phyloP scores from a whole-genome alignment of 768 basidiomycete species.

The Boletus coccyginus region DNA sequence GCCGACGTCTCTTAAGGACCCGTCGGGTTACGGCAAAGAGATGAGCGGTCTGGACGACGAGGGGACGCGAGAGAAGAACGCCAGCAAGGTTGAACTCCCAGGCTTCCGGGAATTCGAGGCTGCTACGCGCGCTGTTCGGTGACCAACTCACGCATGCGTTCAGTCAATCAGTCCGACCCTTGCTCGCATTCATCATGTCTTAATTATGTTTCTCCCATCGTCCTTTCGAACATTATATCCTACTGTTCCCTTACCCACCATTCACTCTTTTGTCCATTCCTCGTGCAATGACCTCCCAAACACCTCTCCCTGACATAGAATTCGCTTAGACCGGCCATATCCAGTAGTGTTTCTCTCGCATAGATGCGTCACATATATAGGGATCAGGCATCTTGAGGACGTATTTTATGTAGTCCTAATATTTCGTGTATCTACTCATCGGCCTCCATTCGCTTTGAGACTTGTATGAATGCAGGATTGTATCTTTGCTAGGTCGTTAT shows the following conservation, averaged over 20 bases:
- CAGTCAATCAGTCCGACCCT: background rate
- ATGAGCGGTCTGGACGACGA: conserved; percentile 22
- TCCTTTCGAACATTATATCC: conserved; percentile 17
- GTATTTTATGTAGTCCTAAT: conserved; percentile 35
- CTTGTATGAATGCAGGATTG: conserved; percentile 22
- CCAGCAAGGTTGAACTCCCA: conserved; percentile 49
- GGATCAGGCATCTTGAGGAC: conserved; percentile 35
- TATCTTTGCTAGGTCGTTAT: conserved; percentile 1
- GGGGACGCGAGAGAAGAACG: conserved; percentile 15
- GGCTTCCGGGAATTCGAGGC: conserved; percentile 65
- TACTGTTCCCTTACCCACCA: conserved; percentile 3
- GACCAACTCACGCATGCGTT: conserved; percentile 9
- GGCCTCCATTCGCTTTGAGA: conserved; percentile 3
- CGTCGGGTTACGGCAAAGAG: conserved; percentile 18
- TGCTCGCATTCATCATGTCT: background rate
- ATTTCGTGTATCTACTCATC: conserved; percentile 28
- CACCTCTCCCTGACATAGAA: conserved; percentile 20
- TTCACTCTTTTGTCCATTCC: conserved; percentile 1
- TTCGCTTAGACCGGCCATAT: conserved; percentile 20
- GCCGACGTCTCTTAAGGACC: conserved; percentile 18
- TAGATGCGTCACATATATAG: conserved; percentile 33
- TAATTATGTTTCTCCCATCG: conserved; percentile 6
- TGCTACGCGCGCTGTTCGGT: conserved; percentile 32
- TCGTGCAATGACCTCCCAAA: conserved; percentile 7
- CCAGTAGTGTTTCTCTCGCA: conserved; percentile 12